Conservation (phyloP, 2,329 filamentous ascomycete species). For the Capronia epimyces region DNA sequence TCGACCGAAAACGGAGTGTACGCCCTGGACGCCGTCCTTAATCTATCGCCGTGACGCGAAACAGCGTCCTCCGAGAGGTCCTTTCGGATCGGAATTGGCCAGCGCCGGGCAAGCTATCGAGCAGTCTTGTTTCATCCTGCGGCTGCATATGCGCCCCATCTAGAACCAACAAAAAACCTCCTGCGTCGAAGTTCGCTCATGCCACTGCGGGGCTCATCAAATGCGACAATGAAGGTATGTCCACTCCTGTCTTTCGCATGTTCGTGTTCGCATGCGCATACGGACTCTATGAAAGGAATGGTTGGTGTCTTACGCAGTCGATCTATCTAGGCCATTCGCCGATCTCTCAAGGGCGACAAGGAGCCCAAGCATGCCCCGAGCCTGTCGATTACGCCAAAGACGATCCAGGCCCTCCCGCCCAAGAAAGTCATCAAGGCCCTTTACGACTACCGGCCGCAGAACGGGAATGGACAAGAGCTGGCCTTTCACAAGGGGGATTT, state of each 20-base stretch:
- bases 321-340: constrained; percentile 62
- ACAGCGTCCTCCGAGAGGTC: constrained; percentile 8
- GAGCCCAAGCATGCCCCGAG: constrained; percentile 55
- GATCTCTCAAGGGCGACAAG: constrained; percentile 88
- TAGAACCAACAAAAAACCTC: constrained; percentile 15
- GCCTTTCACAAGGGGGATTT: constrained; percentile 94
- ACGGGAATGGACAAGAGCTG: constrained; percentile 64
- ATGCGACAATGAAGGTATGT: constrained; percentile 28
- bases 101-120: constrained; percentile 12
- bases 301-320: not conserved
- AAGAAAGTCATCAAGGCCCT: constrained; percentile 99
- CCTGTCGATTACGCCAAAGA: constrained; percentile 74
- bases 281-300: not conserved
- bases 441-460: constrained; percentile 80
- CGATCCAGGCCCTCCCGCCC: constrained; percentile 81
- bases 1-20: not conserved
- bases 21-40: constrained; percentile 5
- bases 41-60: constrained; percentile 8
- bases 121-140: constrained; percentile 20
- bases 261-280: not conserved
- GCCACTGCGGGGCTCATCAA: constrained; percentile 21
- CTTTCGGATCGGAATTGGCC: constrained; percentile 6
- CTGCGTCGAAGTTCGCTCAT: constrained; percentile 5
- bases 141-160: constrained; percentile 19
- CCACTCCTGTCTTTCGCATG: not conserved